These are phyloP conservation scores for Grosmannia penicillata DNA, from an alignment of 2,329 filamentous ascomycete genomes.

Conservation along the genomic window DNA sequence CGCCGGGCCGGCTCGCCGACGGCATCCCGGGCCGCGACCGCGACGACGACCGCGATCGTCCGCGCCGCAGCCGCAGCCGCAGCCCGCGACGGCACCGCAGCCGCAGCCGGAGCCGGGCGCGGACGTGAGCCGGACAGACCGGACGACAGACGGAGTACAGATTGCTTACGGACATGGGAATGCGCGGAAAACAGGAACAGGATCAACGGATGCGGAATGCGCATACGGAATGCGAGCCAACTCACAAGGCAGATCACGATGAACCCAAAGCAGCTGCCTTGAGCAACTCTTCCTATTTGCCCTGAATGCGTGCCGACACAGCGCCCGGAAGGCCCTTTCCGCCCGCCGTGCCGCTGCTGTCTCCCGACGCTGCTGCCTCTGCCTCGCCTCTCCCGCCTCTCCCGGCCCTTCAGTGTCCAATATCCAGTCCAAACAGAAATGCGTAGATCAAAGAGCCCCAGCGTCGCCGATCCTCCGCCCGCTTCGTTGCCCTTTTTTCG, in stretches of 20 bases:
- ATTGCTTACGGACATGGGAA: too few species aligned
- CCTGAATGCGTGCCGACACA: too few species aligned
- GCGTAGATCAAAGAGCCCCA: background rate
- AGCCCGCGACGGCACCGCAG: constrained; percentile 1
- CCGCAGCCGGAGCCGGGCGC: background rate
- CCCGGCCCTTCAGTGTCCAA: background rate
- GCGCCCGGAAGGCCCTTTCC: too few species aligned
- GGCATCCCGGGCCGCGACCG: background rate
- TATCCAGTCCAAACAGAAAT: background rate
- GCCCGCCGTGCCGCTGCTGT: too few species aligned
- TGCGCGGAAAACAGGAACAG: too few species aligned
- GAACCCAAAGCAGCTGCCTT: too few species aligned
- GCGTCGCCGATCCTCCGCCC: too few species aligned
- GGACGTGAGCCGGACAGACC: background rate
- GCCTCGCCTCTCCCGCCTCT: background rate
- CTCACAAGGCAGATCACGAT: too few species aligned
- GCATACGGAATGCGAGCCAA: too few species aligned
- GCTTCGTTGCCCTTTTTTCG: background rate
- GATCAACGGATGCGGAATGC: too few species aligned
- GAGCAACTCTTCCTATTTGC: too few species aligned
- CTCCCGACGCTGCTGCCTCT: background rate
- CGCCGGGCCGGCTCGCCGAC: too few species aligned
- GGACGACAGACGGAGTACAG: background rate
- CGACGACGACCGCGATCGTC: constrained; percentile 16
- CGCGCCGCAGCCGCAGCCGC: constrained; percentile 3